Conservation (phyloP, 345 rosid genomes). For the Camelina neglecta region DNA sequence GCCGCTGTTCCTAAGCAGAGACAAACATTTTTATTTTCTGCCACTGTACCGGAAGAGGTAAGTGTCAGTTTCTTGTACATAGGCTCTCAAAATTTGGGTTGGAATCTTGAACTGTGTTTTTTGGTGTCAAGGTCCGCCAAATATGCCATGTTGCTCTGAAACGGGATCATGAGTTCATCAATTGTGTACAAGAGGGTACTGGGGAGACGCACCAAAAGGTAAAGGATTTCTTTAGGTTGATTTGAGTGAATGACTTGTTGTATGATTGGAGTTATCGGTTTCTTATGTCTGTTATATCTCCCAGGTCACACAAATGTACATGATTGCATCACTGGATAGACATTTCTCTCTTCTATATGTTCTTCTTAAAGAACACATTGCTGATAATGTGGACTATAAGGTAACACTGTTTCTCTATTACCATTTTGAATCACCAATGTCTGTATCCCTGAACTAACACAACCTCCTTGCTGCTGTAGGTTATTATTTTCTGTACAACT, state of each 20-base stretch:
- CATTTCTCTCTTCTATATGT: conserved; percentile 74
- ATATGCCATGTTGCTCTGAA: conserved; percentile 87
- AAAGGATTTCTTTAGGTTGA: conserved; percentile 25
- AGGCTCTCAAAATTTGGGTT: conserved; percentile 23
- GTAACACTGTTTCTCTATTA: conserved; percentile 42
- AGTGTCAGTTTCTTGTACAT: conserved; percentile 33
- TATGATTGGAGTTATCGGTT: conserved; percentile 15
- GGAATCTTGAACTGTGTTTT: conserved; percentile 41
- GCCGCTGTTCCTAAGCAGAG: conserved; percentile 92
- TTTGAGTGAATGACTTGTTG: conserved; percentile 8
- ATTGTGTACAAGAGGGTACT: conserved; percentile 85
- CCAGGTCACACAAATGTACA: conserved; percentile 82
- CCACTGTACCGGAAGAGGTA: conserved; percentile 95
- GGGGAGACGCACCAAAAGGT: conserved; percentile 97
- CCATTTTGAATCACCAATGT: conserved; percentile 6
- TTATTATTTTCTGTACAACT: conserved; percentile 94
- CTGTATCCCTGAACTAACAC: conserved; percentile 3
- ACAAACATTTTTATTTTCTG: conserved; percentile 95
- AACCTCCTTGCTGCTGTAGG: conserved; percentile 49
- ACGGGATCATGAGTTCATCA: conserved; percentile 90
- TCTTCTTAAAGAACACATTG: conserved; percentile 87
- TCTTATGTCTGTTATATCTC: conserved; percentile 41
- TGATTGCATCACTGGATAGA: conserved; percentile 78
- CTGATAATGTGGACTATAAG: conserved; percentile 87
- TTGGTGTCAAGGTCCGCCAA: conserved; percentile 79